Conservation (phyloP, 306 rosid genomes). For the Begonia masoniana region DNA sequence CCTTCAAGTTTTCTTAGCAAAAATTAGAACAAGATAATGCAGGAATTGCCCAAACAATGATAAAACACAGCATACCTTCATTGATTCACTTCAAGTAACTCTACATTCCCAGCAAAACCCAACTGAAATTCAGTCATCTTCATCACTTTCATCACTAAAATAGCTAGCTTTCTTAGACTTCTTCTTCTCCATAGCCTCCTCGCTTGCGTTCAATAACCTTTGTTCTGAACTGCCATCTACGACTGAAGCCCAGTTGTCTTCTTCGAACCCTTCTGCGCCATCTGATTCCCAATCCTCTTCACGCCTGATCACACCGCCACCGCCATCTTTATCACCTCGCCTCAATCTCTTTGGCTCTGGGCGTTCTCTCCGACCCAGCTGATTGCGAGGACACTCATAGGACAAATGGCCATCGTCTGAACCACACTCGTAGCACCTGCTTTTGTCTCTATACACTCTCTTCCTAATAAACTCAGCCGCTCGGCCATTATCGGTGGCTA, state of each 20-base stretch:
- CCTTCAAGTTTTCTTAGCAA: no score
- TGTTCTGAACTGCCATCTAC: slow-evolving; percentile 48
- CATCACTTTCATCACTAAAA: slow-evolving; percentile 79
- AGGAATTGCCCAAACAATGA: no score
- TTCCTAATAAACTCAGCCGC: slow-evolving; percentile 66
- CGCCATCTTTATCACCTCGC: slow-evolving; percentile 11
- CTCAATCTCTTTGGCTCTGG: slow-evolving; percentile 27
- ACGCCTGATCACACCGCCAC: slow-evolving; percentile 7
- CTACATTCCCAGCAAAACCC: not conserved
- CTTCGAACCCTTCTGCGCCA: slow-evolving; percentile 43
- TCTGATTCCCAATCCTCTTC: slow-evolving; percentile 20
- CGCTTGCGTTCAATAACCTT: slow-evolving; percentile 26
- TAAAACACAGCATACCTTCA: slow-evolving; percentile 5
- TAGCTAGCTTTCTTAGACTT: slow-evolving; percentile 50
- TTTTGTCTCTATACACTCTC: slow-evolving; percentile 58
- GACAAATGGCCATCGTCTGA: slow-evolving; percentile 52
- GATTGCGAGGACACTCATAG: slow-evolving; percentile 72
- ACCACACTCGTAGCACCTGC: slow-evolving; percentile 82
- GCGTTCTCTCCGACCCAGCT: slow-evolving; percentile 60
- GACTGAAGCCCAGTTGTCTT: slow-evolving; percentile 78
- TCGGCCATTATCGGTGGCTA: slow-evolving; percentile 83
- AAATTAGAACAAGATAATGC: no score
- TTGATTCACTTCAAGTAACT: slow-evolving; percentile 2
- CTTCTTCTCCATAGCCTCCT: slow-evolving; percentile 26
- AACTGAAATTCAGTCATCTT: slow-evolving; percentile 26